Evolutionary conservation across 345 rosid species (phyloP).

Genomic region (Brassica carinata): DNA sequence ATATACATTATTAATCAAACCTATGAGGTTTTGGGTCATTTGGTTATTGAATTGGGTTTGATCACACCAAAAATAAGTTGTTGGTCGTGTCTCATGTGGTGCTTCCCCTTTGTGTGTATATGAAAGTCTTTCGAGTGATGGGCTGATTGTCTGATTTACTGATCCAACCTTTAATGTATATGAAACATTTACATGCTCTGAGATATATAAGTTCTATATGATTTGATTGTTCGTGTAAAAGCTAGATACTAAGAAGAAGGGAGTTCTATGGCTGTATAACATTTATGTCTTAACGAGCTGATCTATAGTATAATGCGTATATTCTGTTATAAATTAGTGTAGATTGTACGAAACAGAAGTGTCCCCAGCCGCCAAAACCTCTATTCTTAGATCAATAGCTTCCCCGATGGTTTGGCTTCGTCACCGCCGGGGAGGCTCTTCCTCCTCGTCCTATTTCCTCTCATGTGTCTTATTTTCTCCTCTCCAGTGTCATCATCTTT

Average conservation of each 20-base stretch:
- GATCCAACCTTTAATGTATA: slow-evolving; percentile 1
- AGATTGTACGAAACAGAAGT: not conserved
- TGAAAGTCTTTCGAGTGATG: slow-evolving; percentile 30
- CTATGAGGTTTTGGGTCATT: not conserved
- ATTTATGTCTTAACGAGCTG: not conserved
- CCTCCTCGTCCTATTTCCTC: too few relatives aligned
- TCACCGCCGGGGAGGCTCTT: too few relatives aligned
- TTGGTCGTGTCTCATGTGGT: slow-evolving; percentile 16
- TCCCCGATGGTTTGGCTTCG: too few relatives aligned
- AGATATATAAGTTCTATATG: not conserved
- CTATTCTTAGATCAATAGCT: too few relatives aligned
- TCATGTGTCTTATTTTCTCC: too few relatives aligned
- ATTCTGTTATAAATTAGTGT: not conserved
- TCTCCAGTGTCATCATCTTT: too few relatives aligned
- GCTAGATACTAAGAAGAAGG: not conserved
- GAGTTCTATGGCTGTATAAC: not conserved
- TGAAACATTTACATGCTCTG: not conserved
- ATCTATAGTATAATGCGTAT: not conserved
- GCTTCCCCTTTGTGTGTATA: slow-evolving; percentile 31
- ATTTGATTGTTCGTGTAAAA: not conserved
- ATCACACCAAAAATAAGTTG: slow-evolving; percentile 20
- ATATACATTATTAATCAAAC: slow-evolving; percentile 8
- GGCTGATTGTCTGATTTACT: slow-evolving; percentile 21
- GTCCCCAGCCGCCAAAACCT: too few relatives aligned
- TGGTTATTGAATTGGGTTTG: slow-evolving; percentile 28